Conservation (phyloP, 2,329 filamentous ascomycete species). For the Epichloe typhina region DNA sequence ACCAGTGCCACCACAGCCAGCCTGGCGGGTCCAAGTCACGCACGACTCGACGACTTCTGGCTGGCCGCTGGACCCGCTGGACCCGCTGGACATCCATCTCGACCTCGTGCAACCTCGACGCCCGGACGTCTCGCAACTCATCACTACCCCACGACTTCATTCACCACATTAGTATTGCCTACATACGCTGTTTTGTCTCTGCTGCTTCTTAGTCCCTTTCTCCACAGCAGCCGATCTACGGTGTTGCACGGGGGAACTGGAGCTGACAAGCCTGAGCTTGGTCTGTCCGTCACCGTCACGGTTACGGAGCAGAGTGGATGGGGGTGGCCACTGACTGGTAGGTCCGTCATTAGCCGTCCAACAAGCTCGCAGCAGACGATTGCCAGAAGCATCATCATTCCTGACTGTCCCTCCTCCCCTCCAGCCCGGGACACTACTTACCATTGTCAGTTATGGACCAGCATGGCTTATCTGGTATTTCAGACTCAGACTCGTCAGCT, state of each 20-base stretch:
- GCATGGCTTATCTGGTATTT: slow-evolving; percentile 14
- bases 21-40: neutral
- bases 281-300: slow-evolving; percentile 48
- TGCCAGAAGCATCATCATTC: neutral
- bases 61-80: too few relatives aligned
- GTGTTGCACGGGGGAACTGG: neutral
- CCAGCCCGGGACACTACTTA: neutral
- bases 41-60: too few relatives aligned
- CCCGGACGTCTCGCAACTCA: neutral
- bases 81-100: too few relatives aligned
- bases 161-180: neutral
- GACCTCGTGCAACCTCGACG: neutral
- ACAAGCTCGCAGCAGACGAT: neutral
- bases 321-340: too few relatives aligned
- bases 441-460: slow-evolving; percentile 11
- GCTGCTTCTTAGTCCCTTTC: too few relatives aligned
- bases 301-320: slow-evolving; percentile 20
- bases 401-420: neutral
- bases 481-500: slow-evolving; percentile 13
- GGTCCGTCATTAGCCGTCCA: neutral
- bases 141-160: neutral
- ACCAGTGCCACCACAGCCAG: neutral
- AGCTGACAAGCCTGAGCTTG: neutral
- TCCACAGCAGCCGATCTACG: neutral
- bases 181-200: neutral